Conservation (phyloP, 257 asterid species). For the Lantana camara region DNA sequence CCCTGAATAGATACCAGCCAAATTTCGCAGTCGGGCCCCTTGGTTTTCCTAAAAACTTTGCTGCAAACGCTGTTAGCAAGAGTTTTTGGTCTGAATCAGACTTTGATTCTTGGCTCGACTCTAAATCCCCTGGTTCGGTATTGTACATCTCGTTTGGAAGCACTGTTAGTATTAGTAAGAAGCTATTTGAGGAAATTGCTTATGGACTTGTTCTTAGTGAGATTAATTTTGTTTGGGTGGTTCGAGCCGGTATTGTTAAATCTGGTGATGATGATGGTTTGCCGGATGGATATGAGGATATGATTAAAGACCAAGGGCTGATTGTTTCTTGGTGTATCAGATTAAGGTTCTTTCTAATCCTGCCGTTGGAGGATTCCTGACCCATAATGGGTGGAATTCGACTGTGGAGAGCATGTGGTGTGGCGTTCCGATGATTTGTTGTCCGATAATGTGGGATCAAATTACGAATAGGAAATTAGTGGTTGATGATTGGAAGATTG, state of each 20-base stretch:
- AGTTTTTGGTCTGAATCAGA: slow-evolving; percentile 35
- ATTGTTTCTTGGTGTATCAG: slow-evolving; percentile 61
- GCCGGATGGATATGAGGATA: slow-evolving; percentile 36
- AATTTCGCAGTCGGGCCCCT: slow-evolving; percentile 32
- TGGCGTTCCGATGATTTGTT: slow-evolving; percentile 44
- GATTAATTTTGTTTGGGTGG: slow-evolving; percentile 29
- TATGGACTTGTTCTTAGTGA: slow-evolving; percentile 27
- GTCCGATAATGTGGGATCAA: slow-evolving; percentile 36
- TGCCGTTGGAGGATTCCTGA: slow-evolving; percentile 40
- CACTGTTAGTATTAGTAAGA: slow-evolving; percentile 12
- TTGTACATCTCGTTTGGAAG: slow-evolving; percentile 33
- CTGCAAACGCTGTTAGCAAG: slow-evolving; percentile 19
- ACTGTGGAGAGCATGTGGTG: slow-evolving; percentile 40
- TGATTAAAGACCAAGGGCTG: slow-evolving; percentile 34
- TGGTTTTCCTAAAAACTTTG: slow-evolving; percentile 28
- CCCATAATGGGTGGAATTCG: slow-evolving; percentile 49
- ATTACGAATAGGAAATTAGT: slow-evolving; percentile 36
- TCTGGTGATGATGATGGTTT: slow-evolving; percentile 15
- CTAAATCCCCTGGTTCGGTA: slow-evolving; percentile 30
- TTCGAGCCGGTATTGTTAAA: slow-evolving; percentile 12
- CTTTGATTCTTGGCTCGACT: slow-evolving; percentile 31
- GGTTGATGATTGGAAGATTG: slow-evolving; percentile 45
- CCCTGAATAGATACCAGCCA: slow-evolving; percentile 26
- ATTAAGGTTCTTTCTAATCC: slow-evolving; percentile 45
- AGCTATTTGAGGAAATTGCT: slow-evolving; percentile 27